These are phyloP conservation scores for Beauveria bassiana DNA, from an alignment of 2,329 filamentous ascomycete genomes.

Conservation along the genomic window DNA sequence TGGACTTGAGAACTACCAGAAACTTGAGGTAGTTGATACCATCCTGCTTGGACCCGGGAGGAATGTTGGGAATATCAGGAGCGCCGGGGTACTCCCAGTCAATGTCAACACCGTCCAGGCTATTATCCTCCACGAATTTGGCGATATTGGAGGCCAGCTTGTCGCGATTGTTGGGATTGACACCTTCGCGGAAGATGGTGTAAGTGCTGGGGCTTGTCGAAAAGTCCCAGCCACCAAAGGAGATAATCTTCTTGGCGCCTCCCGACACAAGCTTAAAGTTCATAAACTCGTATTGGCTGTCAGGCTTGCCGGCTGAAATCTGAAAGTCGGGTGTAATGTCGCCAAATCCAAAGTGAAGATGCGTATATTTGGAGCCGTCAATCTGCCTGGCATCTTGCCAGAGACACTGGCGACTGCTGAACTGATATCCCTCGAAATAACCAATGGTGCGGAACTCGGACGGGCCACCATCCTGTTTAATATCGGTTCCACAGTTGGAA, in stretches of 20 bases:
- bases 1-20: slow-evolving; percentile 1
- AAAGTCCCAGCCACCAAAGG: slow-evolving; percentile 38
- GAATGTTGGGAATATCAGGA: slow-evolving; percentile 14
- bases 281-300: too few species aligned
- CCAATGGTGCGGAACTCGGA: slow-evolving; percentile 12
- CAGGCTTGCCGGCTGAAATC: background rate
- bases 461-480: slow-evolving; percentile 9
- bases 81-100: slow-evolving; percentile 9
- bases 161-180: slow-evolving; percentile 22
- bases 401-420: slow-evolving; percentile 13
- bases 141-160: slow-evolving; percentile 23
- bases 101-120: background rate
- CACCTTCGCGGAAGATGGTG: slow-evolving; percentile 27
- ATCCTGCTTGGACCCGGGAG: slow-evolving; percentile 7
- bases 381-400: slow-evolving; percentile 19
- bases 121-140: background rate
- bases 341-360: slow-evolving; percentile 21
- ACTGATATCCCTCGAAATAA: slow-evolving; percentile 16
- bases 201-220: slow-evolving; percentile 29
- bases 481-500: background rate
- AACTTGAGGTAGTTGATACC: slow-evolving; percentile 9
- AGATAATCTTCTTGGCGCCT: slow-evolving; percentile 28
- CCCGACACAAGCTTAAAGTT: too few species aligned
- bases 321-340: slow-evolving; percentile 16
- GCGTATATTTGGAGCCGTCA: slow-evolving; percentile 12